Evolutionary conservation across 345 rosid genomes (phyloP).

Genomic region (Camelina laxa): DNA sequence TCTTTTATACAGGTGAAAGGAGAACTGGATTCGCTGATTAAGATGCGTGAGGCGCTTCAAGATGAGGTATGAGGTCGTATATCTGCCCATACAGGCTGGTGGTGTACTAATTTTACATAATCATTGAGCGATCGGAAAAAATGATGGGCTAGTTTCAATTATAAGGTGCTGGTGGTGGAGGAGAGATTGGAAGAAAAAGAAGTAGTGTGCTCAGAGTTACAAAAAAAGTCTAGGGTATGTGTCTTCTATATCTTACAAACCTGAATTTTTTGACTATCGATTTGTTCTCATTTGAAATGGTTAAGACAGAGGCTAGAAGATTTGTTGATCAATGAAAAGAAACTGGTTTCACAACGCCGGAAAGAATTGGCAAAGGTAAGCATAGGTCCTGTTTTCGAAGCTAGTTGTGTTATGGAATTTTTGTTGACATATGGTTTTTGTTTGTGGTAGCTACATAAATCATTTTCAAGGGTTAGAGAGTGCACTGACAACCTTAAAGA

Average conservation of each 20-base stretch:
- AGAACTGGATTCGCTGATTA: slow-evolving; percentile 54
- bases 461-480: slow-evolving; percentile 70
- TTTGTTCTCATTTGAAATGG: slow-evolving; percentile 41
- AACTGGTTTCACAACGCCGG: slow-evolving; percentile 60
- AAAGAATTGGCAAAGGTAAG: slow-evolving; percentile 71
- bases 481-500: slow-evolving; percentile 62
- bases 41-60: slow-evolving; percentile 58
- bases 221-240: slow-evolving; percentile 67
- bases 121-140: neutral
- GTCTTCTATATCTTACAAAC: slow-evolving; percentile 1
- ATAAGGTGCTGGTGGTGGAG: slow-evolving; percentile 63
- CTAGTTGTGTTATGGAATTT: slow-evolving; percentile 9
- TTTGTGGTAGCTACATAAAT: slow-evolving; percentile 65
- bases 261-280: slow-evolving; percentile 18
- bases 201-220: slow-evolving; percentile 56
- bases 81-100: slow-evolving; percentile 1
- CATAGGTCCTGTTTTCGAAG: neutral
- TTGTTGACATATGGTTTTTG: slow-evolving; percentile 24
- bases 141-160: slow-evolving; percentile 28
- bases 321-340: slow-evolving; percentile 65
- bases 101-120: slow-evolving; percentile 1
- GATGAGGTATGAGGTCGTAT: slow-evolving; percentile 58
- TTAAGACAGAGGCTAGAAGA: slow-evolving; percentile 75
- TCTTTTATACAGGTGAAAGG: slow-evolving; percentile 59
- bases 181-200: slow-evolving; percentile 57